Conservation (phyloP, 1,284 basidiomycete genomes). For the Trametes hirsuta region DNA sequence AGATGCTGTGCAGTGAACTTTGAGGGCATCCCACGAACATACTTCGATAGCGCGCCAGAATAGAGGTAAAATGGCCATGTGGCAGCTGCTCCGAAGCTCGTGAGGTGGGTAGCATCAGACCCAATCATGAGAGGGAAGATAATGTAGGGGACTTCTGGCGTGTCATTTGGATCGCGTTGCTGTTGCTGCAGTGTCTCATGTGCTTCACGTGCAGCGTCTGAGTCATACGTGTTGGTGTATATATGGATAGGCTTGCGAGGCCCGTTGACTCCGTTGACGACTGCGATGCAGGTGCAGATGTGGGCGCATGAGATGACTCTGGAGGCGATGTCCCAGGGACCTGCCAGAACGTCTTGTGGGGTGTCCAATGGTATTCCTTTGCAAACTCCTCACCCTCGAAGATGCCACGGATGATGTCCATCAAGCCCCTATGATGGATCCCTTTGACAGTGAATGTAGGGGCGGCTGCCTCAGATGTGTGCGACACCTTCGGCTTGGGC, state of each 20-base stretch:
- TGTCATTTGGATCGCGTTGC: no score
- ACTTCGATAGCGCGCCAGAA: conserved; percentile 30
- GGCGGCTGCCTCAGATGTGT: background rate
- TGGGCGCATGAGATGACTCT: no score
- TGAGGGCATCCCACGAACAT: conserved; percentile 24
- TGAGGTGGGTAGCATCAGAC: conserved; percentile 16
- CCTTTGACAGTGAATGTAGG: background rate
- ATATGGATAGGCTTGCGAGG: no score
- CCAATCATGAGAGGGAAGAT: no score
- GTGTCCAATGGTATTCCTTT: background rate
- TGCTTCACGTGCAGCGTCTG: no score
- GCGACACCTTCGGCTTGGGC: background rate
- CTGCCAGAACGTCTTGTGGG: background rate
- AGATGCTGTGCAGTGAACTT: conserved; percentile 26
- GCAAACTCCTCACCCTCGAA: background rate
- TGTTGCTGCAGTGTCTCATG: no score
- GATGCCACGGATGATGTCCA: background rate
- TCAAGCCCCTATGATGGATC: background rate
- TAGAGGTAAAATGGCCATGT: conserved; percentile 16
- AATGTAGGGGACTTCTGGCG: no score
- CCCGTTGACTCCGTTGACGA: no score
- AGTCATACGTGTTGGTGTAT: no score
- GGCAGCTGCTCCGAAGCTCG: conserved; percentile 23
- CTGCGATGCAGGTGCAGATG: no score
- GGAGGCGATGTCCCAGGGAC: no score